Percentiles rank a stretch among this genome's conserved stretches.
Conservation (phyloP, 176 grass and related monocot genomes). For the Lolium multiflorum region DNA sequence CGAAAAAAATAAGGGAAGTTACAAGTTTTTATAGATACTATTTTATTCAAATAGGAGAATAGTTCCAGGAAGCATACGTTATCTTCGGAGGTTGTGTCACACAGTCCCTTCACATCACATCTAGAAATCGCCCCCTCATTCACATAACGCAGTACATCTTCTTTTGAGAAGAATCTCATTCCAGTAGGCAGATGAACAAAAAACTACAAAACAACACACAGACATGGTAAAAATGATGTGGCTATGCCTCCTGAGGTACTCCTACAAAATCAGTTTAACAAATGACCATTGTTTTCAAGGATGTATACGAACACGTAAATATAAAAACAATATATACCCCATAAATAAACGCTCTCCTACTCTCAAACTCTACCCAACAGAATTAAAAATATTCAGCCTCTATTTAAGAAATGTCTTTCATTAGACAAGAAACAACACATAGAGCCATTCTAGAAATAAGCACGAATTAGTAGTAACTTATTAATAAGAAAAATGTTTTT, state of each 20-base stretch:
- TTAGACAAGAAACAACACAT: neutral
- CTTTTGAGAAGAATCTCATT: conserved; percentile 52
- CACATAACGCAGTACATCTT: conserved; percentile 52
- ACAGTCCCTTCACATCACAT: conserved; percentile 43
- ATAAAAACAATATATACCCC: neutral
- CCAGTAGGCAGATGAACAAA: conserved; percentile 53
- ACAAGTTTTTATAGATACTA: neutral
- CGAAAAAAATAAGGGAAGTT: neutral
- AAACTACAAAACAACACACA: conserved; percentile 47
- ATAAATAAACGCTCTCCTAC: neutral
- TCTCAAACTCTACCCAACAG: neutral
- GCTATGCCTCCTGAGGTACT: neutral
- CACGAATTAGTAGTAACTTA: neutral
- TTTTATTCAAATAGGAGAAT: conserved; percentile 28
- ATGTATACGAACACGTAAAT: neutral
- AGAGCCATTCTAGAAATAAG: neutral
- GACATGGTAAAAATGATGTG: conserved; percentile 8
- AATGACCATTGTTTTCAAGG: neutral
- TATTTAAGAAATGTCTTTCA: neutral
- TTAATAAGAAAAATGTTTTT: neutral
- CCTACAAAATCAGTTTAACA: neutral
- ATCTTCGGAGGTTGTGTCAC: conserved; percentile 42
- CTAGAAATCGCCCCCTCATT: conserved; percentile 46
- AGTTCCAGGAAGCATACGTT: conserved; percentile 43
- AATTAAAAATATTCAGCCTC: neutral